These are phyloP conservation scores for Rhizophagus clarus DNA, from an alignment of 192 early-diverging fungal species.

Conservation along the genomic window DNA sequence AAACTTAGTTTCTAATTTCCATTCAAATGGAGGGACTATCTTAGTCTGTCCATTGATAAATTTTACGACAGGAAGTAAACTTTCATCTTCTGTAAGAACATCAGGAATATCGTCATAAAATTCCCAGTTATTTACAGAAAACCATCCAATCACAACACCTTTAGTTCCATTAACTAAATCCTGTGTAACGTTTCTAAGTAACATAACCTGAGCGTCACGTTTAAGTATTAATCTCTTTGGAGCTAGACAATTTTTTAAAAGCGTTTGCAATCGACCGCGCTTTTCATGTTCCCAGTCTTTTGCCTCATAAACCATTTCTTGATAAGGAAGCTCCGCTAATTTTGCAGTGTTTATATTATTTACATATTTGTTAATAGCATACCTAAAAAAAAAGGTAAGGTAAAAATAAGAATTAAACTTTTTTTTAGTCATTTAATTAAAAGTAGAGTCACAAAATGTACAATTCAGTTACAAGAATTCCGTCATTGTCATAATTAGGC, in stretches of 20 bases:
- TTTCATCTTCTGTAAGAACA: background rate
- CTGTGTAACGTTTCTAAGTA: conserved; percentile 71
- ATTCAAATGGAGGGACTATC: background rate
- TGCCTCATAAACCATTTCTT: conserved; percentile 46
- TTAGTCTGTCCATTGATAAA: background rate
- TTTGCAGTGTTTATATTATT: conserved; percentile 64
- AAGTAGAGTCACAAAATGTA: background rate
- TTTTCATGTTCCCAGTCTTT: conserved; percentile 41
- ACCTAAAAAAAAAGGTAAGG: background rate
- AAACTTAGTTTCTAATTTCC: background rate
- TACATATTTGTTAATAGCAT: conserved; percentile 54
- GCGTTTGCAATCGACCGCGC: conserved; percentile 22
- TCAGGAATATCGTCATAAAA: conserved; percentile 33
- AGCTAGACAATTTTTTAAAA: conserved; percentile 55
- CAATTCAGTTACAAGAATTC: conserved; percentile 70
- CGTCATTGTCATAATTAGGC: conserved; percentile 56
- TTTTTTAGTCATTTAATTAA: background rate
- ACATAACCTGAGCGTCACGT: conserved; percentile 82
- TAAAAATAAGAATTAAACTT: background rate
- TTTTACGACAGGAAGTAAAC: conserved; percentile 35
- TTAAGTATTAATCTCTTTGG: conserved; percentile 68
- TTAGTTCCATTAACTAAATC: conserved; percentile 79
- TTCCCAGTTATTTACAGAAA: conserved; percentile 2
- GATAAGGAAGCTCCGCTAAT: conserved; percentile 55
- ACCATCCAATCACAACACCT: conserved; percentile 61